A percentile compares a stretch with the other conserved stretches of the same genome.
Evolutionary conservation across 164 flowering plant genomes (phyloP).

Genomic region (Umbilicus rupestris): DNA sequence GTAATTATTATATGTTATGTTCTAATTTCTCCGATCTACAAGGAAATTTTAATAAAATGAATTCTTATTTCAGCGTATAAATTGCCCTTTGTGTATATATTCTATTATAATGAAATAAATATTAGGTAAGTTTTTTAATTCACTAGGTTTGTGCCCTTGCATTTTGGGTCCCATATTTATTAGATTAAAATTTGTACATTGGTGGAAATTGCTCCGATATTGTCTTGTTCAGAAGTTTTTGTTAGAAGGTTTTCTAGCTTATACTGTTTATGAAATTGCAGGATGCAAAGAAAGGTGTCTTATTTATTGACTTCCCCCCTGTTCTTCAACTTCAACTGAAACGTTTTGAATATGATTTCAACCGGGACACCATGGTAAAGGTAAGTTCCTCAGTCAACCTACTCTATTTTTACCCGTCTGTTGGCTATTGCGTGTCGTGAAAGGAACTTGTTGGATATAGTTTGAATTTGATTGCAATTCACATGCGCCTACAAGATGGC

Average conservation of each 20-base stretch:
- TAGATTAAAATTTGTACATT: neutral
- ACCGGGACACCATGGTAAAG: conserved; percentile 56
- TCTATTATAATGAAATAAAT: neutral
- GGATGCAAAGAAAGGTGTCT: conserved; percentile 13
- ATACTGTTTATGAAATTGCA: neutral
- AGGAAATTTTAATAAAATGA: neutral
- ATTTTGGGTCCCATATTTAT: neutral
- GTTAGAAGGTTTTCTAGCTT: neutral
- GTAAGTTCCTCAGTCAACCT: conserved; percentile 22
- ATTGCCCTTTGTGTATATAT: neutral
- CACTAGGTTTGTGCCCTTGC: neutral
- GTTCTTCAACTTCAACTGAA: conserved; percentile 14
- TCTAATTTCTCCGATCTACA: neutral
- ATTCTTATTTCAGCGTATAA: neutral
- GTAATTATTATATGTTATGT: neutral
- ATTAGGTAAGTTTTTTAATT: neutral
- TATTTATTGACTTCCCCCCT: conserved; percentile 13
- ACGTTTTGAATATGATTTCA: conserved; percentile 11
- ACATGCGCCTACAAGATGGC: neutral
- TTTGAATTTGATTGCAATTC: neutral
- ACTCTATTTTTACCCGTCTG: neutral
- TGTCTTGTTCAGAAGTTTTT: neutral
- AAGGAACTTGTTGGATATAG: neutral
- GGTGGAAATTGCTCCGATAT: neutral
- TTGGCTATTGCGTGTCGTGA: neutral